Conservation (phyloP, 1,284 basidiomycete genomes). For the Ceratobasidium sp. region DNA sequence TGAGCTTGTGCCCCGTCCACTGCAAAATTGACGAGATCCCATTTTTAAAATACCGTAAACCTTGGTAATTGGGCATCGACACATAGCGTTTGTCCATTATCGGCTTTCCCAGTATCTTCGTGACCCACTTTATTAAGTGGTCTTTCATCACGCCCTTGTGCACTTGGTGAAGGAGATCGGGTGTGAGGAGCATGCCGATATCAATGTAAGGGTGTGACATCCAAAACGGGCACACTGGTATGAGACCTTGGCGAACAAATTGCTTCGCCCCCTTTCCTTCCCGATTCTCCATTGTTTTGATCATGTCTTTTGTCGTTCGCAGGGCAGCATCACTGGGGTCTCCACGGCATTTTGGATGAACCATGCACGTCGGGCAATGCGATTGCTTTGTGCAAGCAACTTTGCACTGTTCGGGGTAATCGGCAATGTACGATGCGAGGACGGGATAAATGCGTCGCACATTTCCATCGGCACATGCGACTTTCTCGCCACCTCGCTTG, state of each 20-base stretch:
- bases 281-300: neutral
- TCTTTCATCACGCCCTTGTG: conserved; percentile 56
- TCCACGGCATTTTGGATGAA: conserved; percentile 9
- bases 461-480: conserved; percentile 39
- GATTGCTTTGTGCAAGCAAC: conserved; percentile 15
- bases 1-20: conserved; percentile 39
- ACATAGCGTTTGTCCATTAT: conserved; percentile 44
- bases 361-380: conserved; percentile 41
- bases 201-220: conserved; percentile 50
- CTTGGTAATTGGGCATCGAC: conserved; percentile 24
- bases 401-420: conserved; percentile 48
- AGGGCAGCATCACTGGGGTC: neutral
- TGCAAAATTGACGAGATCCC: conserved; percentile 43
- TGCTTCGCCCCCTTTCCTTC: neutral
- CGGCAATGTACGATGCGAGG: conserved; percentile 41
- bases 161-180: conserved; percentile 56
- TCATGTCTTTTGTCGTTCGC: neutral
- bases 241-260: conserved; percentile 13
- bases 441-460: conserved; percentile 41
- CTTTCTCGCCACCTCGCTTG: conserved; percentile 46
- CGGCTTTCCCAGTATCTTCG: conserved; percentile 12
- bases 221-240: conserved; percentile 52
- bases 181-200: conserved; percentile 52
- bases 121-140: conserved; percentile 50
- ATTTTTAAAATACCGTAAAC: conserved; percentile 31